phyloP scores from a whole-genome alignment of 2,329 filamentous ascomycete species.

The Colletotrichum neosansevieriae region DNA sequence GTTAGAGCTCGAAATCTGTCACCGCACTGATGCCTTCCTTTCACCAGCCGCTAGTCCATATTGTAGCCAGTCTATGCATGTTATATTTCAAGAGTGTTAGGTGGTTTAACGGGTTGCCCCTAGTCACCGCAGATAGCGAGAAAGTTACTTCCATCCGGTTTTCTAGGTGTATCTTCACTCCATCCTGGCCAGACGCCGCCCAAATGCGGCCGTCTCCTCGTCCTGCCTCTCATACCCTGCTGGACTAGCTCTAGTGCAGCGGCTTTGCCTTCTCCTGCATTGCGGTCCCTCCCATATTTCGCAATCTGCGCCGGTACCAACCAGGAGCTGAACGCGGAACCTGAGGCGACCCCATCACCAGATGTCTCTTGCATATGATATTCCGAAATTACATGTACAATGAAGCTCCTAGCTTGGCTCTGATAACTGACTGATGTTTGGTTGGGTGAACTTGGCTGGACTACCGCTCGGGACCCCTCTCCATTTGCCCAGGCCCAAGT shows the following conservation, averaged over 20 bases:
- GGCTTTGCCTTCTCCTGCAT: constrained; percentile 11
- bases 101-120: constrained; percentile 25
- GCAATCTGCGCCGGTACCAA: constrained; percentile 19
- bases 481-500: constrained; percentile 29
- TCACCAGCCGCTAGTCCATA: constrained; percentile 30
- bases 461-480: constrained; percentile 28
- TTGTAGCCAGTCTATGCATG: constrained; percentile 20
- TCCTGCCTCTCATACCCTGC: constrained; percentile 15
- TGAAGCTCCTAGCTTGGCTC: constrained; percentile 39
- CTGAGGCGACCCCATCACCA: constrained; percentile 48
- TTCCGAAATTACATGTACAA: constrained; percentile 50
- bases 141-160: constrained; percentile 31
- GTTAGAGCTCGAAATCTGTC: constrained; percentile 25
- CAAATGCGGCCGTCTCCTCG: constrained; percentile 33
- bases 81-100: constrained; percentile 24
- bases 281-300: constrained; percentile 21
- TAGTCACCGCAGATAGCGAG: constrained; percentile 29
- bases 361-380: constrained; percentile 48
- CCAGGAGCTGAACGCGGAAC: constrained; percentile 45
- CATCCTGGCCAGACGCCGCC: constrained; percentile 20
- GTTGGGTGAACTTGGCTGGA: constrained; percentile 47
- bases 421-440: constrained; percentile 54
- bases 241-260: constrained; percentile 7
- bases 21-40: constrained; percentile 38
- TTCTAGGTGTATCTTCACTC: not conserved